Conservation (phyloP, 2,329 filamentous ascomycete genomes). For the Fonsecaea erecta region DNA sequence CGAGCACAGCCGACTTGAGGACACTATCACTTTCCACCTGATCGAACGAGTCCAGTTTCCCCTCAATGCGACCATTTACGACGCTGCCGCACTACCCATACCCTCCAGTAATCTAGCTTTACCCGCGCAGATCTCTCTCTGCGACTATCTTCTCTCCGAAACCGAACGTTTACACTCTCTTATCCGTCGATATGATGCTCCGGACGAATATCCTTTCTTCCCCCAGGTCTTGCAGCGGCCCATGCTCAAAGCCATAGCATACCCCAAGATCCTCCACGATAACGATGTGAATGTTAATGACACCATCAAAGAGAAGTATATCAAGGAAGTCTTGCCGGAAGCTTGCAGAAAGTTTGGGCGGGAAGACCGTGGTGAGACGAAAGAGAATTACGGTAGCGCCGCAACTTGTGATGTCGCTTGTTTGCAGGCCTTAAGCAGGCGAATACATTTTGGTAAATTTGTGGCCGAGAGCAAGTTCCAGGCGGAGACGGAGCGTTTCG, state of each 20-base stretch:
- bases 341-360: slow-evolving; percentile 79
- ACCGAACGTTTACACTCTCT: slow-evolving; percentile 90
- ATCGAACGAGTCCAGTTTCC: slow-evolving; percentile 99
- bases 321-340: slow-evolving; percentile 77
- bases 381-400: slow-evolving; percentile 94
- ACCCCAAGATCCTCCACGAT: slow-evolving; percentile 82
- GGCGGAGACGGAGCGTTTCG: slow-evolving; percentile 79
- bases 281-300: slow-evolving; percentile 92
- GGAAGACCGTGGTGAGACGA: slow-evolving; percentile 77
- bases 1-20: slow-evolving; percentile 82
- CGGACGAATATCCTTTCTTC: slow-evolving; percentile 98
- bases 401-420: slow-evolving; percentile 90
- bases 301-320: slow-evolving; percentile 84
- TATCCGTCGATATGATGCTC: slow-evolving; percentile 91
- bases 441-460: slow-evolving; percentile 98
- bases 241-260: slow-evolving; percentile 84
- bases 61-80: slow-evolving; percentile 85
- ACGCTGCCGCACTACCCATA: slow-evolving; percentile 76
- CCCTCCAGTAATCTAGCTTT: slow-evolving; percentile 76
- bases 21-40: slow-evolving; percentile 95
- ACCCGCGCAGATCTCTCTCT: slow-evolving; percentile 91
- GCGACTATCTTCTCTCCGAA: slow-evolving; percentile 91
- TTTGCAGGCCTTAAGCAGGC: slow-evolving; percentile 83
- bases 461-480: slow-evolving; percentile 95
- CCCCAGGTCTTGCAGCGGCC: slow-evolving; percentile 76